Evolutionary conservation across 73 alveolate genomes (phyloP).

Genomic region (Symbiodinium pilosum): DNA sequence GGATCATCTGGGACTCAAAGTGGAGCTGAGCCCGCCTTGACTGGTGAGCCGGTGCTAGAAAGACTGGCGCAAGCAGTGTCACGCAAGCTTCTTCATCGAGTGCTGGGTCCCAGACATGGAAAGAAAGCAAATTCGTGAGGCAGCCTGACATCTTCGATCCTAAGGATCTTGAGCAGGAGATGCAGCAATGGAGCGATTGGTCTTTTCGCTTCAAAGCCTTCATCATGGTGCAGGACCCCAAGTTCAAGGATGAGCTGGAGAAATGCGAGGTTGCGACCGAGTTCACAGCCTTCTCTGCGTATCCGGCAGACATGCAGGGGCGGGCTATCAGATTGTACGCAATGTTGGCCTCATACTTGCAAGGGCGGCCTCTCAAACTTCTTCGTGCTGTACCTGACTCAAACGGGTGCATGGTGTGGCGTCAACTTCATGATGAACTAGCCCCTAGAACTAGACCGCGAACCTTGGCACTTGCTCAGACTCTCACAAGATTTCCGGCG

Average conservation of each 20-base stretch:
- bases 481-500: background rate
- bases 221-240: background rate
- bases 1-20: no score
- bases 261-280: background rate
- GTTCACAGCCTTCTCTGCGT: background rate
- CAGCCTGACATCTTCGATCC: background rate
- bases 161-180: background rate
- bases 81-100: background rate
- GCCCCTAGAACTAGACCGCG: background rate
- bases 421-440: background rate
- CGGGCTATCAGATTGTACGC: background rate
- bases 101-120: background rate
- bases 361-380: background rate
- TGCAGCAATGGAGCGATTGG: background rate
- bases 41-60: background rate
- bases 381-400: background rate
- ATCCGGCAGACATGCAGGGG: background rate
- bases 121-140: background rate
- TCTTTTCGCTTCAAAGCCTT: background rate
- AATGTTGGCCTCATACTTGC: background rate
- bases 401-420: background rate
- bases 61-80: background rate
- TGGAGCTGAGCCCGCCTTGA: no score
- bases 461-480: no score
- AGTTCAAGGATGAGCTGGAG: background rate